Base-by-base conservation (phyloP, 2,329 filamentous ascomycete genomes). In the Fonsecaea monophora region DNA sequence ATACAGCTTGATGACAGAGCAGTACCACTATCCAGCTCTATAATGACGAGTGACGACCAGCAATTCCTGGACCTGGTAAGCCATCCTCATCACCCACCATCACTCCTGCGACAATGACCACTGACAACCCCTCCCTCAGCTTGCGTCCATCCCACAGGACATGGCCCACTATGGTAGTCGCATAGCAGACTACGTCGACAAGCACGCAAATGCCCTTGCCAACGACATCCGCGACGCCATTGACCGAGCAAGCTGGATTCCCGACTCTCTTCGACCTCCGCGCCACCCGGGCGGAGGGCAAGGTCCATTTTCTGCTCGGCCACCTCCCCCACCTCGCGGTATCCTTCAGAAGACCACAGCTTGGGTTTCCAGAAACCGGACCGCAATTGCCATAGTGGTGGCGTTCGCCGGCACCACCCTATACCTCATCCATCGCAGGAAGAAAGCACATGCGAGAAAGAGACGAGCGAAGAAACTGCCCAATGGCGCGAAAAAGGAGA, bases 401-500 rank as follows among this genome's bases (percentile, higher is more conserved):
- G 84, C 93, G 3, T 89, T 90, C 69, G 81, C 91, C 59, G 88
- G 91, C 54, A 90, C 91, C 1, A 85, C 85, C 1, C 81, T 82
- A 15, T 80, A 85, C 48, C 74, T 89, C 63, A 83, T 88, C 64
- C 86, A 87, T 66, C 83, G 85, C 62, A 87, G 86, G 67, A 91
- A 89, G 76, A 85, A 85, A 62, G 77, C 82, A 57, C 79, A 85
- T 71, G 82, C 81, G 38, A 84, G 83, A 73, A 90, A 89, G 77
- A 87, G 94, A 70, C 87, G 92, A 69, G 95, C 94, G 10, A 89
- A 85, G 79, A 88, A 91, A 63, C 91, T 92, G 2, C 85, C 86
- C 58, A 96, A 92, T 80, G 95, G 95, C 30, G 92, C 92, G 3
- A 86, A 95, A 61, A 88, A 90, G 70, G 95, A 99, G 78, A 94